Base-by-base conservation (phyloP, 768 basidiomycete species). In the Mycena crocata region DNA sequence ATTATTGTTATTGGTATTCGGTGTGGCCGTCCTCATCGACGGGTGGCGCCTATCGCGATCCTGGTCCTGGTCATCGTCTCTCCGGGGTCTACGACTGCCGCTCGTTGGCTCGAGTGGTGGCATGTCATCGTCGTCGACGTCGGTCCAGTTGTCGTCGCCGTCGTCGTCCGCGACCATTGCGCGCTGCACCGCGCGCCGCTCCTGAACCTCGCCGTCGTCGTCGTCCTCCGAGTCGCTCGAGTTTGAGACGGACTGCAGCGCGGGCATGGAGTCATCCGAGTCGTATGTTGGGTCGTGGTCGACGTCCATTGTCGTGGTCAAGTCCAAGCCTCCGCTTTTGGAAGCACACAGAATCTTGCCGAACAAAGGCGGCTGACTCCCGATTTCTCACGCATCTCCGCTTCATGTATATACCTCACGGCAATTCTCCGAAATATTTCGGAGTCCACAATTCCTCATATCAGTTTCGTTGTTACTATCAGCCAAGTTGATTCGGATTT, bases 41-140 rank as follows among this genome's bases (percentile, higher is more conserved):
- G 90, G 89, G 71, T 90, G 89, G 61, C 90, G 83, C 61, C 85
- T 83, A 71, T 91, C 87, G 40, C 89, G 78, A 15, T 87, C 88
- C 9, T 84, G 83, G 67, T 91, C 89, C 8, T 83, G 82, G 60
- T 90, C 89, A 2, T 90, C 88, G 73, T 6, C 51, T 31, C 34
- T 74, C 49, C 51, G 50, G 9, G 52, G 63, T 32, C 52, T 61
- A 49, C 52, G 61, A 39, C 42, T 60, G 42, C 31, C 32, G 17
- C 17, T 42, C 40, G 9, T 42, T 19, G 7, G 17, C n/a, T 23
- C 24, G 34, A 30, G 15, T 3, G 32, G 49, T 7, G 57, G 57
- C 21, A 76, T 73, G 30, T 74, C 74, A 57, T 77, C 73, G 4
- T 75, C 77, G 35, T 78, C 77, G 21, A 71, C 74, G 37, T 76